Conservation (phyloP, 805 yeast species). For the Suhomyces canberraensis region DNA sequence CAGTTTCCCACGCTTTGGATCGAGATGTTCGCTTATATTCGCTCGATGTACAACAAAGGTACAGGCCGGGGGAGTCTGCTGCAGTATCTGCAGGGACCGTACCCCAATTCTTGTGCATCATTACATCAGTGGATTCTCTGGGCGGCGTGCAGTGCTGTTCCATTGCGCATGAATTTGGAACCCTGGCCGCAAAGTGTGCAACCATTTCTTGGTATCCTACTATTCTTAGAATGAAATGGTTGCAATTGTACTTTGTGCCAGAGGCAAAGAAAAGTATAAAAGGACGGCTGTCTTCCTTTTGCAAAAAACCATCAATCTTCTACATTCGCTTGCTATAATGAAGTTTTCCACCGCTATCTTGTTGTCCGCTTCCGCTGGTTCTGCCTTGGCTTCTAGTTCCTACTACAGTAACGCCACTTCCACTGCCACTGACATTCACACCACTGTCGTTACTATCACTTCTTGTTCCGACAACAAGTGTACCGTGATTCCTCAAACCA, state of each 20-base stretch:
- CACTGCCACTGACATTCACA: conserved; percentile 12
- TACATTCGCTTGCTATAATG: conserved; percentile 18
- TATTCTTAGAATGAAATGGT: conserved; percentile 2
- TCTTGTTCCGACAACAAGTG: conserved; percentile 27
- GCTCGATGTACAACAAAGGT: too few relatives aligned
- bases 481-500: conserved; percentile 17
- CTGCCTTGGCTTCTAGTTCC: conserved; percentile 25
- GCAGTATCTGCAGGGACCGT: too few relatives aligned
- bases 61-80: too few relatives aligned
- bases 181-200: too few relatives aligned
- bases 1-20: too few relatives aligned
- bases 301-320: not conserved
- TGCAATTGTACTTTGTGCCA: not conserved
- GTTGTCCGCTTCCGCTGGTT: conserved; percentile 14
- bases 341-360: conserved; percentile 33
- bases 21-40: too few relatives aligned
- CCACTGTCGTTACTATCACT: conserved; percentile 27
- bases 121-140: too few relatives aligned
- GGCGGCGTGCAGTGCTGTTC: too few relatives aligned
- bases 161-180: too few relatives aligned
- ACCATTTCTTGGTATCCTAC: too few relatives aligned
- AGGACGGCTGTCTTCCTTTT: not conserved
- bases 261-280: not conserved
- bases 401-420: conserved; percentile 25
- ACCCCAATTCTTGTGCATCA: too few relatives aligned